phyloP scores from a whole-genome alignment of 2,329 filamentous ascomycete species.

The Tetracladium maxilliforme region DNA sequence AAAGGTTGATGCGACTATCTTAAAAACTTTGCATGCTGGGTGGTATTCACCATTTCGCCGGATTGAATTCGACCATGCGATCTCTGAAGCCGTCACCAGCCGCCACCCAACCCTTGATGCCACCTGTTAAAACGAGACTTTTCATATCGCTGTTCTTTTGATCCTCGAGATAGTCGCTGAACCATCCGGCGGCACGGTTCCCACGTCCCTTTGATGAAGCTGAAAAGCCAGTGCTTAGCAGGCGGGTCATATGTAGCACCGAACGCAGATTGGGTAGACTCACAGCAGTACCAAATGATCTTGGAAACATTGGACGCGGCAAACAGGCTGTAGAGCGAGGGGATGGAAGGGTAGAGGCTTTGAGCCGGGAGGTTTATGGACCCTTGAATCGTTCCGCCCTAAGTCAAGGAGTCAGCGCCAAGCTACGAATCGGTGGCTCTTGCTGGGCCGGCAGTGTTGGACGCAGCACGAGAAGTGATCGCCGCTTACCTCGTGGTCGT shows the following conservation, averaged over 20 bases:
- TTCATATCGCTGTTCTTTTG: slow-evolving; percentile 13
- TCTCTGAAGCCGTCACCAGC: too few relatives aligned
- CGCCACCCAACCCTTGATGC: slow-evolving; percentile 19
- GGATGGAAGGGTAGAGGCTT: slow-evolving; percentile 13
- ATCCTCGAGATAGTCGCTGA: slow-evolving; percentile 16
- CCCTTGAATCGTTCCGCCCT: slow-evolving; percentile 16
- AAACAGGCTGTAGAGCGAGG: slow-evolving; percentile 13
- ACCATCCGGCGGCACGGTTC: slow-evolving; percentile 18
- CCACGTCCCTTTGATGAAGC: slow-evolving; percentile 12
- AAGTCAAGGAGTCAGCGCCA: slow-evolving; percentile 1
- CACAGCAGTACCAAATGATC: slow-evolving; percentile 15
- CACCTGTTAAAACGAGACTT: slow-evolving; percentile 16
- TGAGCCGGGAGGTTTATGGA: slow-evolving; percentile 18
- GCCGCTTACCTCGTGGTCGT: slow-evolving; percentile 15
- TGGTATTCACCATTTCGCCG: too few relatives aligned
- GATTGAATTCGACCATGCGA: too few relatives aligned
- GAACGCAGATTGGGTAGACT: too few relatives aligned
- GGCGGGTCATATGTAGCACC: too few relatives aligned
- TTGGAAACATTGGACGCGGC: slow-evolving; percentile 8
- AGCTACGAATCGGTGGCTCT: not conserved
- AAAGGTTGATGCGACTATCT: too few relatives aligned
- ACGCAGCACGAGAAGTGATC: slow-evolving; percentile 1
- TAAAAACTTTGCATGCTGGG: too few relatives aligned
- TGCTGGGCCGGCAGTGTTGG: not conserved
- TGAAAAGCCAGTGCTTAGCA: not conserved